Evolutionary conservation across 169 alveolate genomes (phyloP).

Genomic region (Eimeria necatrix): DNA sequence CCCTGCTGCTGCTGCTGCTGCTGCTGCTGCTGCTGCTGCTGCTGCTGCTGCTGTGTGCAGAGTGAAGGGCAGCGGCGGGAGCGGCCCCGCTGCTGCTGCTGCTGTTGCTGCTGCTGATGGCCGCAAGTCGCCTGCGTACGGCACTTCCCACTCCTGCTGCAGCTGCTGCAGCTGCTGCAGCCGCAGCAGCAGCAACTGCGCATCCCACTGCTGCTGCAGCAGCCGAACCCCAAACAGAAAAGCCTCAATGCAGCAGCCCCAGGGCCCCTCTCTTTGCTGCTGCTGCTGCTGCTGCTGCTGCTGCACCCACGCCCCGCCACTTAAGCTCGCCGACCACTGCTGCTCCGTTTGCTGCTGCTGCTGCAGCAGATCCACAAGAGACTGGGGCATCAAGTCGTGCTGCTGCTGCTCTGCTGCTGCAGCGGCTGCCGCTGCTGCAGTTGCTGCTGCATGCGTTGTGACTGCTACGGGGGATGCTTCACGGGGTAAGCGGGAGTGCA

Average conservation of each 20-base stretch:
- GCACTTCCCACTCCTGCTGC: neutral
- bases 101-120: neutral
- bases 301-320: neutral
- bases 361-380: neutral
- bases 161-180: neutral
- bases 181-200: neutral
- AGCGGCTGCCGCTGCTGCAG: neutral
- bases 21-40: too few species aligned
- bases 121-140: neutral
- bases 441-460: neutral
- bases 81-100: neutral
- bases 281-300: constrained; percentile 34
- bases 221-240: neutral
- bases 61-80: neutral
- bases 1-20: neutral
- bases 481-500: neutral
- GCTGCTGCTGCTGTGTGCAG: too few species aligned
- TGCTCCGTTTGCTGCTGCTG: neutral
- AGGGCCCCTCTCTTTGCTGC: neutral
- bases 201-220: neutral
- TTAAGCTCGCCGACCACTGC: neutral
- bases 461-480: too few species aligned
- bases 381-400: neutral
- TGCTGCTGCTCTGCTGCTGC: neutral
- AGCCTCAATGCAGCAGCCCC: neutral